Evolutionary conservation across 2,329 filamentous ascomycete genomes (phyloP), one percentile per base, ranked within the genome.

Genomic region (Pyricularia grisea): DNA sequence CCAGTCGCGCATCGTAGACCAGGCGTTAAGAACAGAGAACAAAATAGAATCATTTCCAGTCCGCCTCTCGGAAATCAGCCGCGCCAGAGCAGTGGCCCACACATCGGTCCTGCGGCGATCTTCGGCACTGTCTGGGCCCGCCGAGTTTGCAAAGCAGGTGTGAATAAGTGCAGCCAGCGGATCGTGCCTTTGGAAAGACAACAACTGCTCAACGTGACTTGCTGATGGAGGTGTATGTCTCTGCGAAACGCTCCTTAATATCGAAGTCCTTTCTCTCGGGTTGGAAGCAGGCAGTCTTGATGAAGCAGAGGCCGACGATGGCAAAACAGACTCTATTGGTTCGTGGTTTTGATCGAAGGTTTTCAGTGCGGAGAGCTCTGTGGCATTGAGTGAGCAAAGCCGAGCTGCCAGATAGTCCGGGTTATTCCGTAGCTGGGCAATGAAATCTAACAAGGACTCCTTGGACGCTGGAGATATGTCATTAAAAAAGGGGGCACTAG

Each of bases 181-280:
- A 77, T 97, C 92, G 76, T 94, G 92, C 74, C 94, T 87, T 79
- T 97, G 93, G 77, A 97, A 96, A 67, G 92, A 94, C 74, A 96
- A 83, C 71, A 95, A 87, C 75, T 92, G 89, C 78, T 97, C 92
- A 74, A 97, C 90, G 70, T 92, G 88, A 72, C 84, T 89, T 71
- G 85, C 82, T n/a, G 55, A 28, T 33, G 30, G 67, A 58, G 72
- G 79, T 77, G 74, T 74, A 78, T 72, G 82, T 83, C 63, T 67
- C 42, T 7, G 67, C 65, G 42, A 61, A 63, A 20, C 61, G 31
- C 33, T 67, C 17, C 69, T 50, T 5, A 67, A 65, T 14, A 65
- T 30, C 2, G 70, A 68, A 2, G 66, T 7, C 67, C 72, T 81
- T 81, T 71, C 78, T 74, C 72, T 77, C 77, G 76, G 77, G 68